Evolutionary conservation across 352 stramenopile species (phyloP).

Genomic region (Pythium monospermum): DNA sequence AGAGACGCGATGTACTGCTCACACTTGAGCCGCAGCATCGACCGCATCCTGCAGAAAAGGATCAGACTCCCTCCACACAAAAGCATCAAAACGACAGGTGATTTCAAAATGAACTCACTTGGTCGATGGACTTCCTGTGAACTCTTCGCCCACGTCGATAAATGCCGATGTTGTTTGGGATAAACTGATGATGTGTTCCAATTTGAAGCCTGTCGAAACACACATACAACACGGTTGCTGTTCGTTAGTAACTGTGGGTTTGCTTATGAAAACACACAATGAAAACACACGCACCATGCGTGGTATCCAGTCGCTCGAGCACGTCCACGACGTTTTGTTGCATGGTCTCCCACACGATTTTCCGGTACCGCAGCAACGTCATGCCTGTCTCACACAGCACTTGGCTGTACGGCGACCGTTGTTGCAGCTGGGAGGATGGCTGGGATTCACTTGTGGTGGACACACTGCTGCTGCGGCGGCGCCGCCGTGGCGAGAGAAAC

Average conservation of each 20-base stretch:
- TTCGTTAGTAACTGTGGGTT: not conserved
- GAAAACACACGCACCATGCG: constrained; percentile 41
- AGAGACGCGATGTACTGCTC: constrained; percentile 75
- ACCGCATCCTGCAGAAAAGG: constrained; percentile 36
- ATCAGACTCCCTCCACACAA: not conserved
- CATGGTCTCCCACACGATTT: constrained; percentile 86
- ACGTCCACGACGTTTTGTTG: constrained; percentile 74
- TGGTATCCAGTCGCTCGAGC: constrained; percentile 64
- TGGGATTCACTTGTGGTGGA: constrained; percentile 18
- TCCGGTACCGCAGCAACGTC: constrained; percentile 70
- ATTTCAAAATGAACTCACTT: constrained; percentile 39
- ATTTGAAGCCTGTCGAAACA: constrained; percentile 80
- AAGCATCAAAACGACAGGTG: too few species aligned
- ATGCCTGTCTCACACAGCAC: constrained; percentile 76
- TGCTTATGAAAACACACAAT: not conserved
- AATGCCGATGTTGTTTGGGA: constrained; percentile 71
- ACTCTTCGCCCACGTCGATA: constrained; percentile 83
- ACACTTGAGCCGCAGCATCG: constrained; percentile 68
- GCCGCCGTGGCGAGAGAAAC: constrained; percentile 24
- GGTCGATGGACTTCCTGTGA: constrained; percentile 58
- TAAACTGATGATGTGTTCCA: constrained; percentile 85
- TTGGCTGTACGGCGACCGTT: constrained; percentile 50
- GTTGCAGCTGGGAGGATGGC: too few species aligned
- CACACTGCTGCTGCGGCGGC: constrained; percentile 31
- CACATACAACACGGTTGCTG: too few species aligned